These are phyloP conservation scores for Wickerhamomyces tratensis DNA, from an alignment of 805 yeast genomes.

Conservation along the genomic window DNA sequence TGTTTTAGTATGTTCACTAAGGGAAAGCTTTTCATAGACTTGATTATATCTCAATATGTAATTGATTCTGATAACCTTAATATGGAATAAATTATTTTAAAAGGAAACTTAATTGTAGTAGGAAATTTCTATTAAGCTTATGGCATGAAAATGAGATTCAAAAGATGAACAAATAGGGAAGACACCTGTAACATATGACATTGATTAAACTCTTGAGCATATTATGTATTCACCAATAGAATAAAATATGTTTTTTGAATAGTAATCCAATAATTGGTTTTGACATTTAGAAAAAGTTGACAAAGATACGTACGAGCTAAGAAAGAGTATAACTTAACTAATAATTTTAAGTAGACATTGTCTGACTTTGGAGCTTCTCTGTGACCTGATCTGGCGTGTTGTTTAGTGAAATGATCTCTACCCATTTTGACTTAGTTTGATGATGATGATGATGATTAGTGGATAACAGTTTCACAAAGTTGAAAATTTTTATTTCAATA, in stretches of 20 bases:
- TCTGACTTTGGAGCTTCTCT: constrained; percentile 99
- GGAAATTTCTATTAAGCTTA: too few species aligned
- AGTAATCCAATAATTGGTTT: background rate
- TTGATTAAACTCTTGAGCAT: too few species aligned
- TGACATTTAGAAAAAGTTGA: background rate
- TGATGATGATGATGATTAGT: constrained; percentile 1
- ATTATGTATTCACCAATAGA: too few species aligned
- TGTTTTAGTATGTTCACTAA: constrained; percentile 15
- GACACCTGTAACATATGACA: too few species aligned
- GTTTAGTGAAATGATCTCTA: constrained; percentile 94
- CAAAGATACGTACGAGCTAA: constrained; percentile 87
- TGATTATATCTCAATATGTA: too few species aligned
- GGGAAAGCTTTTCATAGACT: background rate
- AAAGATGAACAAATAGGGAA: too few species aligned
- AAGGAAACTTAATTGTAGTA: too few species aligned
- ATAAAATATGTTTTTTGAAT: too few species aligned
- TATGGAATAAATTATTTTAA: too few species aligned
- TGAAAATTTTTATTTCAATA: background rate
- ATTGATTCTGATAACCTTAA: too few species aligned
- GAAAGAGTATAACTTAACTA: constrained; percentile 98
- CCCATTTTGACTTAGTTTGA: constrained; percentile 52
- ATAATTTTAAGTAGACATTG: constrained; percentile 96
- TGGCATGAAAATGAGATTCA: too few species aligned
- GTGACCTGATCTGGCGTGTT: constrained; percentile 93
- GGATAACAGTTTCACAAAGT: background rate